These are phyloP conservation scores for Phytophthora agathidicida DNA, from an alignment of 352 stramenopile species.

Conservation along the genomic window DNA sequence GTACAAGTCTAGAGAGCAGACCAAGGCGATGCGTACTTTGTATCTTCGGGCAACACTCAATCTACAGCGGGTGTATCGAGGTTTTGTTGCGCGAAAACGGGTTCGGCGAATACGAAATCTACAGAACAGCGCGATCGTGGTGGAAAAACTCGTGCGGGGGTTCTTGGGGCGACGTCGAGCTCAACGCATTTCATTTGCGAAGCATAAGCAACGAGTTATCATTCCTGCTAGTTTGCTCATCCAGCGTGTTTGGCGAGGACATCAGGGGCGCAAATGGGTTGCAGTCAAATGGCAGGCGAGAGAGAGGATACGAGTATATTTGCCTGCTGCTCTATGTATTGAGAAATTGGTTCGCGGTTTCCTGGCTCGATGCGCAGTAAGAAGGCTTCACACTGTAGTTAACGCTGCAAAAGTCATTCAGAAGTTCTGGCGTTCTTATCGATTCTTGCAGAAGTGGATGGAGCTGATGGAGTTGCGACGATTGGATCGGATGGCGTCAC, in stretches of 20 bases:
- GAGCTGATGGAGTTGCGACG: slow-evolving; percentile 52
- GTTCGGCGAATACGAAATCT: slow-evolving; percentile 52
- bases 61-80: slow-evolving; percentile 67
- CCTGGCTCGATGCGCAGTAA: slow-evolving; percentile 48
- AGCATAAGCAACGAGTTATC: slow-evolving; percentile 47
- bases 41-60: slow-evolving; percentile 37
- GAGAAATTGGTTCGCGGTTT: slow-evolving; percentile 59
- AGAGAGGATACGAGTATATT: slow-evolving; percentile 41
- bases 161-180: slow-evolving; percentile 62
- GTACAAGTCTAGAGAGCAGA: slow-evolving; percentile 48
- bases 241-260: slow-evolving; percentile 66
- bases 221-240: slow-evolving; percentile 50
- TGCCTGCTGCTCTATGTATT: slow-evolving; percentile 61
- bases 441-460: slow-evolving; percentile 57
- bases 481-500: slow-evolving; percentile 60
- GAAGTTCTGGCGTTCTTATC: slow-evolving; percentile 50
- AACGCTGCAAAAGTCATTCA: slow-evolving; percentile 54
- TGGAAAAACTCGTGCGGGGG: slow-evolving; percentile 60
- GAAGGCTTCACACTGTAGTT: slow-evolving; percentile 32
- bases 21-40: slow-evolving; percentile 26
- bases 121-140: slow-evolving; percentile 43
- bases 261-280: slow-evolving; percentile 39
- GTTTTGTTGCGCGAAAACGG: slow-evolving; percentile 46
- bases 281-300: slow-evolving; percentile 31
- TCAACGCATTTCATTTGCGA: slow-evolving; percentile 46